Evolutionary conservation across 2,329 filamentous ascomycete species (phyloP).

Genomic region (Fusarium mexicanum): DNA sequence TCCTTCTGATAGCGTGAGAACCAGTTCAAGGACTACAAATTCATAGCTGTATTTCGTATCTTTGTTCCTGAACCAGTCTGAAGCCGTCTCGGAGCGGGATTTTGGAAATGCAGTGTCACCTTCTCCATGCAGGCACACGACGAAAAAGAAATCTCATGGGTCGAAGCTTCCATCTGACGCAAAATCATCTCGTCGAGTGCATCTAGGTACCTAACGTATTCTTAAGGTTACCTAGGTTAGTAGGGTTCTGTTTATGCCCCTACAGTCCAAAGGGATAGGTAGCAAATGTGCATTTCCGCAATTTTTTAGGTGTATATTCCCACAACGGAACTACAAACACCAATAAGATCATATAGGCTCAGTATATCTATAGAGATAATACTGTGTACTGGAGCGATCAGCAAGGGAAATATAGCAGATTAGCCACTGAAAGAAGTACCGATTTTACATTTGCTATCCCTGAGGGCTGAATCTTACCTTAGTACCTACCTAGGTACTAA

Average conservation of each 20-base stretch:
- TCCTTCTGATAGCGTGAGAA: background rate
- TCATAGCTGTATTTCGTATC: background rate
- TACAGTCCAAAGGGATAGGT: too few relatives aligned
- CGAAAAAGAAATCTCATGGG: background rate
- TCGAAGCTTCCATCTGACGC: background rate
- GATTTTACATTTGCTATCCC: too few relatives aligned
- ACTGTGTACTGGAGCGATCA: too few relatives aligned
- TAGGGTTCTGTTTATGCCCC: too few relatives aligned
- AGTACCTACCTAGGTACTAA: background rate
- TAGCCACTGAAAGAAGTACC: too few relatives aligned
- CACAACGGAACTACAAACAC: too few relatives aligned
- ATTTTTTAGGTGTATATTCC: too few relatives aligned
- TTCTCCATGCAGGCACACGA: background rate
- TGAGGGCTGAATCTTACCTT: too few relatives aligned
- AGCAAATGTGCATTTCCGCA: too few relatives aligned
- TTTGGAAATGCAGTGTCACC: background rate
- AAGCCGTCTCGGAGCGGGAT: background rate
- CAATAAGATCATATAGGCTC: too few relatives aligned
- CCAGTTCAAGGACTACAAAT: background rate
- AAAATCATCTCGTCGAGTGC: background rate
- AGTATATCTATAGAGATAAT: too few relatives aligned
- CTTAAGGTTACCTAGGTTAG: background rate
- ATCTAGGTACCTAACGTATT: background rate
- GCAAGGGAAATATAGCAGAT: too few relatives aligned
- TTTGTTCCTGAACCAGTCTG: background rate